These are phyloP conservation scores for Allomyces macrogynus DNA, from an alignment of 192 early-diverging fungal species.

Conservation along the genomic window DNA sequence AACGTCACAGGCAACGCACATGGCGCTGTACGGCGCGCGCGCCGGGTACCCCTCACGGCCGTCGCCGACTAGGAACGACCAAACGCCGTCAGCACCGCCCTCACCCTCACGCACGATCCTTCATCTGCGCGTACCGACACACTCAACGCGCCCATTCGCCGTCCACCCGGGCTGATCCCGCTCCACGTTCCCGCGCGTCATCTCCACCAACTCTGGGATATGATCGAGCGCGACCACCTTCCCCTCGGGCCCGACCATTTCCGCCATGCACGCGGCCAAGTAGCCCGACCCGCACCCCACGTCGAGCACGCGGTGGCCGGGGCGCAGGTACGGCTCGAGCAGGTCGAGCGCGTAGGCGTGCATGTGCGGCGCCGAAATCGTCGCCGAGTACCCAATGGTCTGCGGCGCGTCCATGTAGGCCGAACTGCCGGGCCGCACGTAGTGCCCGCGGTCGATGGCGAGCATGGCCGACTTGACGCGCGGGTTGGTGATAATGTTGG, in stretches of 20 bases:
- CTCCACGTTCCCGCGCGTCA: slow-evolving; percentile 26
- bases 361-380: slow-evolving; percentile 84
- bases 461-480: slow-evolving; percentile 42
- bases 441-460: slow-evolving; percentile 44
- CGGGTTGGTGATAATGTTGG: slow-evolving; percentile 24
- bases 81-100: too few relatives aligned
- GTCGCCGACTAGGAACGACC: slow-evolving; percentile 52
- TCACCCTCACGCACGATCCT: too few relatives aligned
- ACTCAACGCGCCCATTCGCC: slow-evolving; percentile 22
- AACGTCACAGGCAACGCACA: slow-evolving; percentile 30
- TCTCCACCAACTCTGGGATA: slow-evolving; percentile 46
- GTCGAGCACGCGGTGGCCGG: slow-evolving; percentile 54
- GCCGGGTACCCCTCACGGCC: slow-evolving; percentile 49
- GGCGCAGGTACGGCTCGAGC: slow-evolving; percentile 35
- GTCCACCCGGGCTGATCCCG: slow-evolving; percentile 29
- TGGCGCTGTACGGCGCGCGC: slow-evolving; percentile 65
- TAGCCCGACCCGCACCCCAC: slow-evolving; percentile 79
- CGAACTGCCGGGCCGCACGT: slow-evolving; percentile 13
- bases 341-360: slow-evolving; percentile 64
- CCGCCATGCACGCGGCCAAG: slow-evolving; percentile 61
- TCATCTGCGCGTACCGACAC: slow-evolving; percentile 8
- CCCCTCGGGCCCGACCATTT: slow-evolving; percentile 50
- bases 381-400: slow-evolving; percentile 51
- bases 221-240: slow-evolving; percentile 68
- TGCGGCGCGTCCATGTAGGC: slow-evolving; percentile 59